Conservation (phyloP, 208 protist species). For the Blastocrithidia nonstop region DNA sequence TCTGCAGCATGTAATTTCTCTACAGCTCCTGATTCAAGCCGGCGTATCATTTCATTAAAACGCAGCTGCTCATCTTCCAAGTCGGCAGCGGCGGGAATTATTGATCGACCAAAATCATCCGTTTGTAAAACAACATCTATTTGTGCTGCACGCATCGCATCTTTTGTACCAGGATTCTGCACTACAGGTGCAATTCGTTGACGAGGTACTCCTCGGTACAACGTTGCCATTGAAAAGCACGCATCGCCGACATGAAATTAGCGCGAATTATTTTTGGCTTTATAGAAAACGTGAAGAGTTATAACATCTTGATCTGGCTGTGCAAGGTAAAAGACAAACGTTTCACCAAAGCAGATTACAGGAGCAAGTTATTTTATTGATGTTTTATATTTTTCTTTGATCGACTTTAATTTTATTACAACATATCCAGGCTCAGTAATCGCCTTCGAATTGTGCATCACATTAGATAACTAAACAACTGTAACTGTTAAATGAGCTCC, state of each 20-base stretch:
- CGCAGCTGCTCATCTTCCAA: conserved; percentile 43
- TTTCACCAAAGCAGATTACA: conserved; percentile 66
- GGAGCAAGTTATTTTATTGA: conserved; percentile 54
- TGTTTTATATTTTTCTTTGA: conserved; percentile 86
- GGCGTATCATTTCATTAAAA: conserved; percentile 43
- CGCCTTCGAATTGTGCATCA: conserved; percentile 35
- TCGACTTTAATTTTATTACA: conserved; percentile 78
- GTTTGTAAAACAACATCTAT: conserved; percentile 67
- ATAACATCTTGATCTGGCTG: conserved; percentile 83
- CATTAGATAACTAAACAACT: conserved; percentile 47
- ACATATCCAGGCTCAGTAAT: conserved; percentile 65
- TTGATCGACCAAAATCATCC: conserved; percentile 68
- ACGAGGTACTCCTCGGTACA: conserved; percentile 55
- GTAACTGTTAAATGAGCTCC: conserved; percentile 72
- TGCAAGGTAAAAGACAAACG: conserved; percentile 76
- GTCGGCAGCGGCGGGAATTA: conserved; percentile 27
- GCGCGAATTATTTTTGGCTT: conserved; percentile 31
- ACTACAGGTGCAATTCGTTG: conserved; percentile 60
- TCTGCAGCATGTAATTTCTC: conserved; percentile 71
- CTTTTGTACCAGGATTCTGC: conserved; percentile 58
- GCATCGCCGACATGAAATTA: conserved; percentile 75
- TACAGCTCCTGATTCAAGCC: conserved; percentile 26
- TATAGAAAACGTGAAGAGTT: conserved; percentile 78
- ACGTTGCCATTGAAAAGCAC: conserved; percentile 73
- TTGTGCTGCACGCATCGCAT: conserved; percentile 34